Evolutionary conservation across 495 filamentous ascomycete genomes (phyloP), one percentile per base, ranked within the genome.

Genomic region (Penicillium salamii): DNA sequence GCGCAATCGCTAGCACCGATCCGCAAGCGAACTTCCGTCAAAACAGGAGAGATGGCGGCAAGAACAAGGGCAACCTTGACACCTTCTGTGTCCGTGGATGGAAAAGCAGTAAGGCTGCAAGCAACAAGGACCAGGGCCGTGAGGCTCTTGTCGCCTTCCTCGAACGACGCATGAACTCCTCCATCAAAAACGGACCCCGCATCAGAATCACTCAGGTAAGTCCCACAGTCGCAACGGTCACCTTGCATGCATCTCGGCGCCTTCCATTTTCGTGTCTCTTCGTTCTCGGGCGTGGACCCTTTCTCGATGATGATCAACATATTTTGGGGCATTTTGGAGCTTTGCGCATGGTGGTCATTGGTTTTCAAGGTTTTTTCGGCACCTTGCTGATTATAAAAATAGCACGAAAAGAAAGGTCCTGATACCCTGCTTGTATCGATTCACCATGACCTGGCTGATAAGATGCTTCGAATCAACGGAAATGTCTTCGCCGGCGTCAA

Each of bases 191-290:
- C 67, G 71, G 68, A 69, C 64, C 70, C 52, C 71, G 70, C 53
- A 73, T 89, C 51, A 88, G 74, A 62, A 85, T 95, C 50, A 85
- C 80, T 75, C 91, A 91, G 85, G 90, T 96, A 89, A 81, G 83
- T 84, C 67, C 74, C 71, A 77, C 65, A 73, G 59, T 62, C 68
- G 61, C 66, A 66, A 67, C 72, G 72, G 65, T 77, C 70, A 75
- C 64, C 70, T 68, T 8, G 61, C 69, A 68, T 69, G 73, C 69
- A 66, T 65, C 70, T 71, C 75, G 69, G 60, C 68, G 51, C 68
- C 65, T 63, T 69, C 70, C 68, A 78, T 69, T 76, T 69, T 68
- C 68, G 65, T 77, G 74, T 68, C 70, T 67, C 67, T 65, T 81
- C 70, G 74, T 79, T 79, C 76, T 71, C 76, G 73, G 72, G 75